Evolutionary conservation across 2,329 filamentous ascomycete genomes (phyloP), one percentile per base, ranked within the genome.

Genomic region (Sclerotinia glacialis): DNA sequence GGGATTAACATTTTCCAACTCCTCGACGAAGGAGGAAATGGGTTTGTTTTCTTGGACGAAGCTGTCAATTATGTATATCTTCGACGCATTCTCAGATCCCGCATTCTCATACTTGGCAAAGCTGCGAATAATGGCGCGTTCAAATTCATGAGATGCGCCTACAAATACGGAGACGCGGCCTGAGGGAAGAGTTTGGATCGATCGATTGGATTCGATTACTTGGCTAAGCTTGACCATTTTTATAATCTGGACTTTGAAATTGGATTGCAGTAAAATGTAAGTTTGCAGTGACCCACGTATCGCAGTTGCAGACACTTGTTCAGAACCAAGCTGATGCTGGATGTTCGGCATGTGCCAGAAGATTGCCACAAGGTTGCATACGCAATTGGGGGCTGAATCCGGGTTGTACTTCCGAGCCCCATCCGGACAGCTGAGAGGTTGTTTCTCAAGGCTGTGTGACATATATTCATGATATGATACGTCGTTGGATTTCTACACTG

Each of bases 161-260:
- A 55, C 52, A 14, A 56, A 56, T 7, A 56, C 21, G 7, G 52
- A 47, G 5, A 49, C 40, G 4, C 49, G 52, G 16, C 21, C 52
- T 26, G 28, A 16, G 47, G 62, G 61, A 31, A 49, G 40, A 6
- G 5, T 26, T 21, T 26, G 42, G 12, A 56, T 52, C 12, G 62
- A n/a, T 55, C 46, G 52, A 3, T 64, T 49, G 11, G 52, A 64
- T 8, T 21, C 34, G 62, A 56, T 47, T 16, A 56, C 28, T 40
- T 64, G 52, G 26, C n/a, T 56, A 21, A 47, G 21, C 9, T 26
- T 46, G 28, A 40, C 50, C 50, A 37, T 55, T 9, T 28, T 23
- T 26, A 37, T 31, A 28, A 11, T 23, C 5, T 12, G 26, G 11
- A 42, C 16, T 14, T 40, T 5, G 8, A 42, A 5, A n/a, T 54